A percentile compares a stretch with the other conserved stretches of the same genome.
Conservation (phyloP, 129 eudicot genomes). For the Pulicaria dysenterica region DNA sequence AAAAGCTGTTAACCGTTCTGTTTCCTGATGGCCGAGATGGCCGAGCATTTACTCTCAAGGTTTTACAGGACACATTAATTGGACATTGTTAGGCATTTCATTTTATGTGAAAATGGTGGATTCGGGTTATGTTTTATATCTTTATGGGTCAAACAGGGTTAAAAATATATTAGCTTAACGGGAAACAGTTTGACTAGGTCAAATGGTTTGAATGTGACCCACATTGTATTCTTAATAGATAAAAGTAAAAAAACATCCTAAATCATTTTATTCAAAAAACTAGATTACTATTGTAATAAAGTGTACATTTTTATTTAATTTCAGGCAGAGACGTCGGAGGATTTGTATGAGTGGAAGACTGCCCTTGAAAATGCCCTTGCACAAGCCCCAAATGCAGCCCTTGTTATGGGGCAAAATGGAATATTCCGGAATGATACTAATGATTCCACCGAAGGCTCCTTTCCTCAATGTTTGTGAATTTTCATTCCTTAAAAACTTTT, state of each 20-base stretch:
- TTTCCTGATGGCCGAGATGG: slow-evolving; percentile 99
- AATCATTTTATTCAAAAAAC: no score
- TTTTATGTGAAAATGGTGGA: no score
- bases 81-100: no score
- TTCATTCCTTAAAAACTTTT: not conserved
- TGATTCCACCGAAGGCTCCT: slow-evolving; percentile 74
- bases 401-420: slow-evolving; percentile 97
- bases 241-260: no score
- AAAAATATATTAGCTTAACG: not conserved
- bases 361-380: slow-evolving; percentile 81
- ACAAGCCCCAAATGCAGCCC: slow-evolving; percentile 86
- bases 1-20: slow-evolving; percentile 84
- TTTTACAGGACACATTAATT: slow-evolving; percentile 9
- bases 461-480: slow-evolving; percentile 71
- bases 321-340: slow-evolving; percentile 94
- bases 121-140: no score
- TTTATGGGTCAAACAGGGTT: no score
- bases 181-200: not conserved
- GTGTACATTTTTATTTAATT: slow-evolving; percentile 1
- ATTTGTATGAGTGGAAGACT: slow-evolving; percentile 82
- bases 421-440: slow-evolving; percentile 81
- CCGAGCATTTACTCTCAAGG: slow-evolving; percentile 98
- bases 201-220: not conserved
- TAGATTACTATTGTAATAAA: not conserved
- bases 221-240: not conserved